Evolutionary conservation across 2,329 filamentous ascomycete genomes (phyloP), one percentile per base, ranked within the genome.

Genomic region (Diaporthe vexans): DNA sequence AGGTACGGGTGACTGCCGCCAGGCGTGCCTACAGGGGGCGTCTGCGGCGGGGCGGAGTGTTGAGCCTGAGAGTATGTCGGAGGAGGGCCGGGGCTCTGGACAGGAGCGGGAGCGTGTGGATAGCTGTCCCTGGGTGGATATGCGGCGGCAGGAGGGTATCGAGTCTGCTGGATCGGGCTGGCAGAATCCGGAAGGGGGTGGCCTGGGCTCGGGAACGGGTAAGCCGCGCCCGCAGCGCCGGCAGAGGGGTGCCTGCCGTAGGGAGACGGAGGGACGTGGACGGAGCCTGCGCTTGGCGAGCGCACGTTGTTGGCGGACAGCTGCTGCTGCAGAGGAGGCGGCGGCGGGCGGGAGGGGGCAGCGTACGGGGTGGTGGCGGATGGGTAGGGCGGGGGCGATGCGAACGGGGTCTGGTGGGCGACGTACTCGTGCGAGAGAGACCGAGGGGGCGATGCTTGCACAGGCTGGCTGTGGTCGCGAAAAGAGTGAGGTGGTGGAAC

Each of bases 221-320:
- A 90, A 35, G 86, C 87, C 59, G 83, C 80, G 76, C 82, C 85
- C 59, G 83, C 78, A 4, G 87, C 85, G 43, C 87, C 86, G 5
- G 84, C 86, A 29, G 87, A 86, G 13, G 87, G 87, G 35, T 86
- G 85, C 71, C 88, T 86, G 77, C 89, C 89, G 77, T 89, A 90
- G 2, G 88, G 85, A 4, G 87, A 88, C 7, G 84, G 86, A 72
- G 70, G 57, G 3, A 81, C 83, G 26, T 86, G 83, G 65, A 85
- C 82, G 24, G 86, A 82, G 37, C 79, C 81, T 73, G 84, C 83
- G 77, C 85, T 84, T 24, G 89, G 89, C 19, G 89, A 90, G 73
- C 88, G 86, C 74, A 83, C 88, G 78, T 85, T 81, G 73, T 82
- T 86, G 56, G 86, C 78, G 59, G 81, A 80, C 5, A 86, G 77